These are phyloP conservation scores for Starmerella sirachaensis DNA, from an alignment of 805 yeast genomes.

Conservation along the genomic window DNA sequence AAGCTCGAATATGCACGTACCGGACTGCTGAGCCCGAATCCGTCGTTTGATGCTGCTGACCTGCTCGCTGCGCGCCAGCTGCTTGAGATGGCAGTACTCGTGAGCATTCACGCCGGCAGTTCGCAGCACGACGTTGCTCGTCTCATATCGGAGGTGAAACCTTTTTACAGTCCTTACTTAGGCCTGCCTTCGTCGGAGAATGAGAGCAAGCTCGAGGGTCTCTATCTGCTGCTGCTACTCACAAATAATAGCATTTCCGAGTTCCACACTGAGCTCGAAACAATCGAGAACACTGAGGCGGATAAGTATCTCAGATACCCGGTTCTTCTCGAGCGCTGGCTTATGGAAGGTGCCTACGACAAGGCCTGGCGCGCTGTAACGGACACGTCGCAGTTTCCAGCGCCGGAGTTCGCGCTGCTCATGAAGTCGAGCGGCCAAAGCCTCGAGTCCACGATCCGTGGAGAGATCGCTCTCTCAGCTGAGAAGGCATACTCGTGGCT, in stretches of 20 bases:
- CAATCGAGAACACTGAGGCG: conserved; percentile 48
- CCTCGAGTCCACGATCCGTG: conserved; percentile 65
- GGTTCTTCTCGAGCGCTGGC: conserved; percentile 77
- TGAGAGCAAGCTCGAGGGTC: conserved; percentile 59
- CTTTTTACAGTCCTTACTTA: conserved; percentile 48
- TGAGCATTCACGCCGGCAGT: conserved; percentile 53
- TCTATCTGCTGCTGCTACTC: conserved; percentile 63
- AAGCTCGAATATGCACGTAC: conserved; percentile 70
- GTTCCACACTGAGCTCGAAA: conserved; percentile 83
- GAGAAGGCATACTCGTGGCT: conserved; percentile 64
- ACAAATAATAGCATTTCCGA: conserved; percentile 75
- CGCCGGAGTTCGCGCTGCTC: conserved; percentile 68
- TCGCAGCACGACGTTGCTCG: conserved; percentile 53
- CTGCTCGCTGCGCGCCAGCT: conserved; percentile 68
- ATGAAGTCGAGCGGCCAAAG: conserved; percentile 38
- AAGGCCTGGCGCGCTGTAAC: conserved; percentile 72
- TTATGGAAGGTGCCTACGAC: conserved; percentile 94
- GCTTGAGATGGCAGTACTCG: conserved; percentile 77
- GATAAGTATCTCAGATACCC: conserved; percentile 74
- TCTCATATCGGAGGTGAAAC: conserved; percentile 59
- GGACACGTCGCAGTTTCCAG: conserved; percentile 37
- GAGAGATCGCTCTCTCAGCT: conserved; percentile 73
- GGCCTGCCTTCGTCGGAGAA: conserved; percentile 41
- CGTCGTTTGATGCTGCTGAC: conserved; percentile 37
- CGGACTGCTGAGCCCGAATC: conserved; percentile 59